Percentiles rank a stretch among this genome's conserved stretches.
phyloP scores from a whole-genome alignment of 352 stramenopile genomes.

The Hyphochytrium catenoides region DNA sequence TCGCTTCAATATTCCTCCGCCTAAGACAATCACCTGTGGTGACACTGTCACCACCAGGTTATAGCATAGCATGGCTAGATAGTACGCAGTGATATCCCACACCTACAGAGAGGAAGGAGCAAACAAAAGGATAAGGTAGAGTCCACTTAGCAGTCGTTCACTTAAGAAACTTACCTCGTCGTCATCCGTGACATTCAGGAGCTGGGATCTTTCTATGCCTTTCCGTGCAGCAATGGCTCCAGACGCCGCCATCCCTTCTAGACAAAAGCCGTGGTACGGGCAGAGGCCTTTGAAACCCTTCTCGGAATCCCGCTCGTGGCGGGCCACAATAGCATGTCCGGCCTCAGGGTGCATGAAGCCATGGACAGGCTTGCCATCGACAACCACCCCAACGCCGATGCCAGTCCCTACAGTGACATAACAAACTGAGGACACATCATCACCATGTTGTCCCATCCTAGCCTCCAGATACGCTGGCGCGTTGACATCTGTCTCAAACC shows the following conservation, averaged over 20 bases:
- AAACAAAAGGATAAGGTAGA: too few species aligned
- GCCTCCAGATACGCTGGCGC: slow-evolving; percentile 83
- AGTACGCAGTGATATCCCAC: slow-evolving; percentile 82
- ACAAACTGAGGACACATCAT: slow-evolving; percentile 33
- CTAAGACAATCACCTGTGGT: slow-evolving; percentile 82
- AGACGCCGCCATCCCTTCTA: slow-evolving; percentile 73
- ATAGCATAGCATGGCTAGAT: slow-evolving; percentile 78
- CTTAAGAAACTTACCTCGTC: too few species aligned
- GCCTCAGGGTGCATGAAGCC: slow-evolving; percentile 86
- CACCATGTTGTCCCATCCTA: slow-evolving; percentile 35
- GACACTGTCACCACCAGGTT: slow-evolving; percentile 76
- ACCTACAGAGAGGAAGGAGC: too few species aligned
- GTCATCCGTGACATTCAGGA: slow-evolving; percentile 51
- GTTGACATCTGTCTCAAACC: slow-evolving; percentile 95
- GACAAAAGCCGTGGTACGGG: slow-evolving; percentile 68
- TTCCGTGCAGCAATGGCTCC: slow-evolving; percentile 66
- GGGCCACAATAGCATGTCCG: slow-evolving; percentile 44
- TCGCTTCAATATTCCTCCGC: slow-evolving; percentile 79
- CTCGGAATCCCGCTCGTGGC: slow-evolving; percentile 38
- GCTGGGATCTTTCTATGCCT: slow-evolving; percentile 30
- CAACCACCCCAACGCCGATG: slow-evolving; percentile 77
- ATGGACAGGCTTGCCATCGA: slow-evolving; percentile 71
- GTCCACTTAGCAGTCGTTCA: too few species aligned
- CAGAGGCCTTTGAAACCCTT: slow-evolving; percentile 44
- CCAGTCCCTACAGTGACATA: slow-evolving; percentile 92